Base-by-base conservation (phyloP, 208 protist species). In the Trypanosoma grayi region DNA sequence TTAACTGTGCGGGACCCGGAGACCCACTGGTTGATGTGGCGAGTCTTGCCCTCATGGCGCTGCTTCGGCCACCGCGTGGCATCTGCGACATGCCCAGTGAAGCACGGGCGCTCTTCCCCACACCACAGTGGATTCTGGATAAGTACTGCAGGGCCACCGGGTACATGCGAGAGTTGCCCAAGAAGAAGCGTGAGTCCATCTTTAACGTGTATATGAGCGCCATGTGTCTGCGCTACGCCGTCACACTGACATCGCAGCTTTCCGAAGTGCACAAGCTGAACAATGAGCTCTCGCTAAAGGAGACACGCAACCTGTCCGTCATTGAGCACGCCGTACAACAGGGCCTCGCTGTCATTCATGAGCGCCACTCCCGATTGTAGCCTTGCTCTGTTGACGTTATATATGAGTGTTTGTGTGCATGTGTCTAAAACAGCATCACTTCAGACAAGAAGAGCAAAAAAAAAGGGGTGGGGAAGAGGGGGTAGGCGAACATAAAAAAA, bases 21-120 rank as follows among this genome's bases (percentile, higher is more conserved):
- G 85, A 92, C 65, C 85, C 85, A 0, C 65, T 92, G 27, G 52
- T 85, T 7, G 85, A 92, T 48, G 76, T 92, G 10, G 85, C 85
- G 10, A 79, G 66, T 28, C 60, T 84, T 0, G 72, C 81, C 11
- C 60, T 92, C 27, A 73, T 85, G 39, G 48, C 57, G 63, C 79
- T 74, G 39, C 44, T 87, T 16, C 62, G 54, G 10, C 45, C 72
- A 27, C 85, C 85, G 4, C 47, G 77, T 18, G 85, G 85, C 43
- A 77, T 87, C 54, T 87, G 68, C 53, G 81, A 66, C 5, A 46
- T 77, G 36, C 58, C 75, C 16, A 45, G 51, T 20, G 61, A 79
- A 9, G 66, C 85, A 18, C 66, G 83, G 53, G 64, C 58, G 20
- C 63, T 87, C 31, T 88, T 88, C 62, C 81, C 85, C 2, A 68